A percentile compares a stretch with the other conserved stretches of the same genome.
These are phyloP conservation scores for Candida taoyuanica DNA, from an alignment of 805 yeast genomes.

Conservation along the genomic window DNA sequence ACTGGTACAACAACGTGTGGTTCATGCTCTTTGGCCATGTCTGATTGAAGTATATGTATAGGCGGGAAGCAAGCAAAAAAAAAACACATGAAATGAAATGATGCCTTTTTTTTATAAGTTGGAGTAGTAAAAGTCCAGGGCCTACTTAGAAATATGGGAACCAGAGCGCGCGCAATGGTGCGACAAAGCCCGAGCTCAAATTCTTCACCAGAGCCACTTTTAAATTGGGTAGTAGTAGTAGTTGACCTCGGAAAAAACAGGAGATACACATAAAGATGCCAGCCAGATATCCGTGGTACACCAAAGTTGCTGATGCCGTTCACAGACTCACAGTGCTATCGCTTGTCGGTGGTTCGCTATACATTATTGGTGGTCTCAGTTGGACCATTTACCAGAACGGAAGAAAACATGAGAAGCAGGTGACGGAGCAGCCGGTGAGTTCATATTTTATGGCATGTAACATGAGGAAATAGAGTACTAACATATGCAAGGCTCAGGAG, in stretches of 20 bases:
- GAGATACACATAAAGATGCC: constrained; percentile 33
- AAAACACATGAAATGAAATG: no score
- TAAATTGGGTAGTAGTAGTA: no score
- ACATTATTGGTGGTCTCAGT: constrained; percentile 48
- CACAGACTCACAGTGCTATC: constrained; percentile 71
- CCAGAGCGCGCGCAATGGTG: no score
- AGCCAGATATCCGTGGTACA: constrained; percentile 64
- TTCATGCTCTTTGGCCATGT: constrained; percentile 6
- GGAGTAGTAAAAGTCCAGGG: no score
- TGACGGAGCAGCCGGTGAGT: constrained; percentile 16
- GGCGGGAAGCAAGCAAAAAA: background rate
- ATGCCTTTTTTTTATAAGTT: no score
- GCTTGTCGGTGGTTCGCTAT: constrained; percentile 52
- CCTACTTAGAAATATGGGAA: no score
- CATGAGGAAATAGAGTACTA: no score
- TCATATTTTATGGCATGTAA: no score
- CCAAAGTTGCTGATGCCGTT: constrained; percentile 62
- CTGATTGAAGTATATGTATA: background rate
- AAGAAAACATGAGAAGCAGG: constrained; percentile 41
- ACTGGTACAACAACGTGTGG: constrained; percentile 9
- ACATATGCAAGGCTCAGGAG: constrained; percentile 1
- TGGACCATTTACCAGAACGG: constrained; percentile 51
- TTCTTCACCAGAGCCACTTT: no score
- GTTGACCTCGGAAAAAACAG: background rate
- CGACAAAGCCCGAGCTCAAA: no score